A percentile compares a stretch with the other conserved stretches of the same genome.
Evolutionary conservation across 208 protist genomes (phyloP).

Genomic region (Leishmania tropica): DNA sequence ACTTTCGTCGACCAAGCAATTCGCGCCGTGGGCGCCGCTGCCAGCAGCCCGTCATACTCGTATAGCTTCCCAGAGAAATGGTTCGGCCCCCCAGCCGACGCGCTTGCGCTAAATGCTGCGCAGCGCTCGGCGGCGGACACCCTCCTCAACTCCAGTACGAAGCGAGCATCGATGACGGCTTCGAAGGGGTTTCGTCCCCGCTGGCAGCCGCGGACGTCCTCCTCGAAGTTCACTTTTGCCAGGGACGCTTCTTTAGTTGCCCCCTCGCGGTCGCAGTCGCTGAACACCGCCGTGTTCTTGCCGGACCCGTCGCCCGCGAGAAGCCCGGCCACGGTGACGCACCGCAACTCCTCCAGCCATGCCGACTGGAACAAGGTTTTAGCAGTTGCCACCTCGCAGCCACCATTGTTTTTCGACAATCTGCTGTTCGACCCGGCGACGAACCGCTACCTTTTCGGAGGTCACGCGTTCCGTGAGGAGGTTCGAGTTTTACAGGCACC

Average conservation of each 20-base stretch:
- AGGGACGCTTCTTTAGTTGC: neutral
- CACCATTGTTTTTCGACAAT: slow-evolving; percentile 54
- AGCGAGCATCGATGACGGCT: neutral
- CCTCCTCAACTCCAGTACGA: neutral
- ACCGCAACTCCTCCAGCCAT: neutral
- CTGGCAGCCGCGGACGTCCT: neutral
- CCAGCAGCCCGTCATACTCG: neutral
- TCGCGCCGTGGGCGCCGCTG: neutral
- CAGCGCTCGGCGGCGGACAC: neutral
- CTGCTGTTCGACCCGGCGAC: slow-evolving; percentile 69
- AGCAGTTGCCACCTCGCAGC: slow-evolving; percentile 48
- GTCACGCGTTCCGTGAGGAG: slow-evolving; percentile 71
- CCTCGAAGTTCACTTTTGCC: neutral
- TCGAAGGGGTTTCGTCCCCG: slow-evolving; percentile 2
- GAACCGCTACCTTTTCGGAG: slow-evolving; percentile 62
- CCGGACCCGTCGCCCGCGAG: neutral
- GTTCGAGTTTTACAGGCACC: slow-evolving; percentile 53
- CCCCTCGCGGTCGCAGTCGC: neutral
- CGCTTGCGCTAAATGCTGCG: neutral
- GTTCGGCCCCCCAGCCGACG: neutral
- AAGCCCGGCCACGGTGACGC: neutral
- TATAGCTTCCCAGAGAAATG: slow-evolving; percentile 4
- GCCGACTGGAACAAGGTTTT: neutral
- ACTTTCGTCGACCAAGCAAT: slow-evolving; percentile 2
- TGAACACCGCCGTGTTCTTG: slow-evolving; percentile 2